These are phyloP conservation scores for Pestalotiopsis sp. DNA, from an alignment of 2,329 filamentous ascomycete genomes.

Conservation along the genomic window DNA sequence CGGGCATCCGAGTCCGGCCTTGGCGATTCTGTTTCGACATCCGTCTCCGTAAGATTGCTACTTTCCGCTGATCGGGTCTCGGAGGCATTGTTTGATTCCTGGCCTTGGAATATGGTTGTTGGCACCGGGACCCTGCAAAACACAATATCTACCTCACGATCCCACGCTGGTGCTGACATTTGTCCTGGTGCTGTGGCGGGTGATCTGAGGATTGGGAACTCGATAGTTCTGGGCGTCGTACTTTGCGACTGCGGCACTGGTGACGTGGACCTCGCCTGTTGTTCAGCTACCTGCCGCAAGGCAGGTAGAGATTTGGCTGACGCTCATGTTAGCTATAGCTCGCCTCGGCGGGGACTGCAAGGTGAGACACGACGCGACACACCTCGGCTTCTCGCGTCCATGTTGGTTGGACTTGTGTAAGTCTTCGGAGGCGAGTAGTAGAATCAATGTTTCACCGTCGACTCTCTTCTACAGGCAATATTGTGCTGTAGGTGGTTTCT, in stretches of 20 bases:
- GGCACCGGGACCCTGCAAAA: not conserved
- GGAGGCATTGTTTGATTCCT: not conserved
- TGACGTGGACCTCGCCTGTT: not conserved
- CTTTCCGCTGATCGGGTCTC: not conserved
- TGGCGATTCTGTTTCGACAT: not conserved
- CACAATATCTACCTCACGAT: not conserved
- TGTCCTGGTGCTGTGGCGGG: not conserved
- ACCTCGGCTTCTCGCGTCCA: not conserved
- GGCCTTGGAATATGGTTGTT: not conserved
- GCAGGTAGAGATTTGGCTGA: slow-evolving; percentile 4
- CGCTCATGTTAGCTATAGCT: not conserved
- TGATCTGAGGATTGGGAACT: not conserved
- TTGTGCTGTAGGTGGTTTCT: not conserved
- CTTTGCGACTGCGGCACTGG: not conserved
- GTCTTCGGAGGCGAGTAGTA: not conserved
- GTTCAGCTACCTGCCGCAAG: not conserved
- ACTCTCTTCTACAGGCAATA: not conserved
- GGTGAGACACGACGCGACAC: not conserved
- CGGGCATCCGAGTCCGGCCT: not conserved
- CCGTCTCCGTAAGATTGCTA: too few species aligned
- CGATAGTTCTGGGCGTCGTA: not conserved
- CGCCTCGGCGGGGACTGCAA: not conserved
- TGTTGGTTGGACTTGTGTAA: not conserved
- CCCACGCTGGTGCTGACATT: slow-evolving; percentile 1
- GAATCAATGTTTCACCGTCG: not conserved